Evolutionary conservation across 805 yeast genomes (phyloP), one percentile per base, ranked within the genome.

Genomic region (Saccharomyces eubayanus): DNA sequence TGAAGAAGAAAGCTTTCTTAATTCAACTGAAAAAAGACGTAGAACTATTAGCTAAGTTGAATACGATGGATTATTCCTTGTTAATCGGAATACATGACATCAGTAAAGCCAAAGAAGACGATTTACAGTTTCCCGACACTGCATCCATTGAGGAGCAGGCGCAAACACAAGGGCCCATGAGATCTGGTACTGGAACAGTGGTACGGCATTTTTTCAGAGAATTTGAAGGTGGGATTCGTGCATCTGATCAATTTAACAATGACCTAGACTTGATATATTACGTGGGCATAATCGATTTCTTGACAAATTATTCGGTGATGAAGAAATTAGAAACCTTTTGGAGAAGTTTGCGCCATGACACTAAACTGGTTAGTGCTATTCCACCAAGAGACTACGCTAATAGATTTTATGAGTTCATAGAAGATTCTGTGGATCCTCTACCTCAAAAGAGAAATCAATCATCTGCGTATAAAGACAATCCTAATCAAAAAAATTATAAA

Each of bases 1-100:
- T 70, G 9, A 89, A 87, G 62, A 74, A 78, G 41, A 72, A 74
- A 47, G 69, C 75, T 29, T 82, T 94, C 52, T 68, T 87, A 30
- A 70, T 76, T 16, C 99, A 94, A 69, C 73, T 94, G 53, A 81
- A 77, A 48, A 77, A 77, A 31, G 99, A 94, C 67, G 94, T 89
- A 20, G 69, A 74, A 53, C 76, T 94, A 24, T 75, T 94, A 47
- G 78, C 89, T 57, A 77, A 79, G 54, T 74, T 89, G 58, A 89
- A 90, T 61, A 91, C 89, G 36, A 94, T 94, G 99, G 99, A 94
- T 68, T 94, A 95, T 70, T 90, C 97, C 0, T 75, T 94, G 57
- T 73, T 94, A 49, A 72, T 95, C 47, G 99, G 99, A 0, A 78
- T 91, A 31, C 97, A 89, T 66, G 94, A 91, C 65, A 73, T 85